Evolutionary conservation across 305 asterid genomes (phyloP).

Genomic region (Lippia alba): DNA sequence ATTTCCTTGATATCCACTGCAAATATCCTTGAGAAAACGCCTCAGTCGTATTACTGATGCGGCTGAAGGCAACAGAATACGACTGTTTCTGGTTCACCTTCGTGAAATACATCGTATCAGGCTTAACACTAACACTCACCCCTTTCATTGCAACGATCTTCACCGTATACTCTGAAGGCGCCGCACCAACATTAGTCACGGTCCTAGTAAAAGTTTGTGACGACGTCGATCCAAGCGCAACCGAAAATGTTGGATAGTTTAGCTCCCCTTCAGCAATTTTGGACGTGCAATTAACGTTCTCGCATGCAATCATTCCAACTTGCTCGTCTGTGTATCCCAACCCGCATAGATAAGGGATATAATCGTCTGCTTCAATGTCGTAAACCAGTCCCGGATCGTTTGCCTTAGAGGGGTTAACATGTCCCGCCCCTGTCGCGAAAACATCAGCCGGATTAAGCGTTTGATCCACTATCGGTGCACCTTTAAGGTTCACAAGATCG

Average conservation of each 20-base stretch:
- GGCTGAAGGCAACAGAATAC: slow-evolving; percentile 41
- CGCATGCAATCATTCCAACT: slow-evolving; percentile 37
- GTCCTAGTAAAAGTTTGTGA: slow-evolving; percentile 45
- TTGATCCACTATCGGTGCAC: slow-evolving; percentile 37
- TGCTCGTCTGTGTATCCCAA: slow-evolving; percentile 44
- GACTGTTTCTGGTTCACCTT: slow-evolving; percentile 39
- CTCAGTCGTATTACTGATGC: not conserved
- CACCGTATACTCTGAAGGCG: slow-evolving; percentile 39
- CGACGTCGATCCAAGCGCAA: slow-evolving; percentile 27
- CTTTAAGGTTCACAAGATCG: slow-evolving; percentile 31
- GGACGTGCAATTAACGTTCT: slow-evolving; percentile 38
- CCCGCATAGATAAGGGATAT: slow-evolving; percentile 53
- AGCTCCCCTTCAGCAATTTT: slow-evolving; percentile 42
- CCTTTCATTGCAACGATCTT: slow-evolving; percentile 37
- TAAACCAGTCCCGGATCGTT: slow-evolving; percentile 54
- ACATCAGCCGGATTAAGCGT: slow-evolving; percentile 38
- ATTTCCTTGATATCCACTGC: slow-evolving; percentile 38
- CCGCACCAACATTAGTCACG: slow-evolving; percentile 58
- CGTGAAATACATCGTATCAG: slow-evolving; percentile 35
- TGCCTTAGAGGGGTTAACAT: slow-evolving; percentile 48
- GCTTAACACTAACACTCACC: slow-evolving; percentile 36
- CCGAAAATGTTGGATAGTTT: slow-evolving; percentile 53
- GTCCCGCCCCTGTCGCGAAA: slow-evolving; percentile 50
- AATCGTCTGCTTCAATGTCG: slow-evolving; percentile 40
- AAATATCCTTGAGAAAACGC: slow-evolving; percentile 39